Evolutionary conservation across 2,329 filamentous ascomycete genomes (phyloP), one percentile per base, ranked within the genome.

Genomic region (Sphaerulina musiva): DNA sequence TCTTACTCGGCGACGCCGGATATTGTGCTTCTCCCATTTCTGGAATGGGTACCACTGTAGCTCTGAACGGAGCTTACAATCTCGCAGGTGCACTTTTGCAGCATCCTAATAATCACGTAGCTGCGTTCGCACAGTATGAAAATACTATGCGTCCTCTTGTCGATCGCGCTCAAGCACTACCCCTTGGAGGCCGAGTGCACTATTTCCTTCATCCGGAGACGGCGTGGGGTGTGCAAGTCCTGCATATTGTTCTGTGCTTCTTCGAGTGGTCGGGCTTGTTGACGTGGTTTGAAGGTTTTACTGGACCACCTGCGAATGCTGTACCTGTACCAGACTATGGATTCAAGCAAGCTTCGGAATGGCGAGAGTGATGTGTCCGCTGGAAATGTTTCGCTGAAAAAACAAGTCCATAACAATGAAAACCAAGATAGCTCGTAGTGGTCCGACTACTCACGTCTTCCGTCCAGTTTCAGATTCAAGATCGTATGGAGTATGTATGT

Each of bases 21-120:
- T 66, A 67, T 45, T 67, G 64, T 43, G 57, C 64, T 17, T 63
- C 62, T 11, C 68, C 68, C 2, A 59, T 70, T 45, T 64, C 62
- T 3, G 69, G 68, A 8, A 70, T 70, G 66, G 68, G 69, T 2
- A 69, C 69, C 0, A 68, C 67, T 0, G 57, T 69, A 1, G 68
- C 66, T 6, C 50, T 71, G 8, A 62, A 56, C n/a, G 69, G 68
- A 23, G 68, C 68, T 0, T 68, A 70, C 54, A 62, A 62, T 39
- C 64, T 70, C 9, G 68, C 68, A 12, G 67, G 67, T 11, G 61
- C 58, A 4, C n/a, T 70, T 0, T 11, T 40, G 1, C 53, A 54
- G 7, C 48, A 64, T 32, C 48, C 56, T 0, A 23, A 63, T n/a
- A 54, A 66, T 43, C 54, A 48, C 31, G 48, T 49, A 5, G 53